phyloP scores from a whole-genome alignment of 768 basidiomycete genomes.

The Fistulinella prunicolor region DNA sequence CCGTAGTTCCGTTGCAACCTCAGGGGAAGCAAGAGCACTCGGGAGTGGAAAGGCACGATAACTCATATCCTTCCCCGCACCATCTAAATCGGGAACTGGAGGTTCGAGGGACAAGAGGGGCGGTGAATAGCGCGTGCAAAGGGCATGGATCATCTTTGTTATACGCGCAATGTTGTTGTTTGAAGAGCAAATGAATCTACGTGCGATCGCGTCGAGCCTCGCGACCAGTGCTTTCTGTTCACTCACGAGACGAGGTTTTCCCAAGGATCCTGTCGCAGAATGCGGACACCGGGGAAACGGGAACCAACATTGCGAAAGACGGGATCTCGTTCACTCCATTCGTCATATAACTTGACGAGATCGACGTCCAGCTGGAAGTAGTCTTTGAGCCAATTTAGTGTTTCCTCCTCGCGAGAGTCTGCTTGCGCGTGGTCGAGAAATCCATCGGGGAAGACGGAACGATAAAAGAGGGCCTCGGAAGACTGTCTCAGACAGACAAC shows the following conservation, averaged over 20 bases:
- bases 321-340: constrained; percentile 72
- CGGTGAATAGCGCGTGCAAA: constrained; percentile 76
- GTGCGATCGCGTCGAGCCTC: constrained; percentile 9
- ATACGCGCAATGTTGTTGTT: constrained; percentile 97
- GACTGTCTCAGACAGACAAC: constrained; percentile 82
- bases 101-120: constrained; percentile 52
- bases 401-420: constrained; percentile 53
- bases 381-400: constrained; percentile 69
- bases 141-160: constrained; percentile 84
- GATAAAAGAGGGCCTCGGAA: constrained; percentile 61
- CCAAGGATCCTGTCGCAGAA: constrained; percentile 93
- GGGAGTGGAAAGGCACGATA: constrained; percentile 90
- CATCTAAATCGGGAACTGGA: constrained; percentile 30
- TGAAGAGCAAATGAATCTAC: constrained; percentile 94
- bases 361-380: constrained; percentile 89
- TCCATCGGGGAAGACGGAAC: constrained; percentile 57
- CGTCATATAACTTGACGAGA: constrained; percentile 63
- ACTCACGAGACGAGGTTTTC: constrained; percentile 92
- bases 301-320: constrained; percentile 65
- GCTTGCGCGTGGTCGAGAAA: constrained; percentile 32
- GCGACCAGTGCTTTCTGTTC: constrained; percentile 2
- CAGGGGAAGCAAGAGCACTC: constrained; percentile 54
- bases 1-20: constrained; percentile 64
- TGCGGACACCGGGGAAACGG: constrained; percentile 77
- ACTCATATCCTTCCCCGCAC: constrained; percentile 27